These are phyloP conservation scores for Fusarium chlamydosporum DNA, from an alignment of 2,329 filamentous ascomycete genomes.

Conservation along the genomic window DNA sequence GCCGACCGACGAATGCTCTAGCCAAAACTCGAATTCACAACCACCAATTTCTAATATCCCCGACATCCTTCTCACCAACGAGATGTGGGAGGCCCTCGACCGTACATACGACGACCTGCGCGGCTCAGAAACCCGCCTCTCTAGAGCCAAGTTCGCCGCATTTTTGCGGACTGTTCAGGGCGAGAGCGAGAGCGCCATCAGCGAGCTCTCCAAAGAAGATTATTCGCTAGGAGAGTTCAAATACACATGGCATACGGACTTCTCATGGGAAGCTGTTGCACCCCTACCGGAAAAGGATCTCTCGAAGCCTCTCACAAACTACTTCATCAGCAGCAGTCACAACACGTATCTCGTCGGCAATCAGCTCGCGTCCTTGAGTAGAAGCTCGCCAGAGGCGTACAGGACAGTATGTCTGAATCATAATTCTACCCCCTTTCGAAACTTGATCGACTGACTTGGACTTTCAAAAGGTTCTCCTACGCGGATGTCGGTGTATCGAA, in stretches of 20 bases:
- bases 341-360: conserved; percentile 94
- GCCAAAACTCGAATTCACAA: conserved; percentile 41
- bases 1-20: conserved; percentile 47
- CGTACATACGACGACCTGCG: conserved; percentile 64
- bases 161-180: conserved; percentile 68
- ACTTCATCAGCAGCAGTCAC: conserved; percentile 95
- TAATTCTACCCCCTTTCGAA: not conserved
- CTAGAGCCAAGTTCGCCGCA: conserved; percentile 57
- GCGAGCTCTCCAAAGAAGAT: conserved; percentile 55
- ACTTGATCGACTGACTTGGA: conserved; percentile 1
- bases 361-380: conserved; percentile 76
- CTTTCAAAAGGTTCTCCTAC: conserved; percentile 72
- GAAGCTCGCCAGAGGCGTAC: conserved; percentile 83
- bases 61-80: conserved; percentile 62
- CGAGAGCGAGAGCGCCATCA: conserved; percentile 53
- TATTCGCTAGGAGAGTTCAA: conserved; percentile 67
- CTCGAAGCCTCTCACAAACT: conserved; percentile 82
- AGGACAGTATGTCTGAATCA: conserved; percentile 70
- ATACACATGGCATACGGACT: conserved; percentile 62
- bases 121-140: conserved; percentile 51
- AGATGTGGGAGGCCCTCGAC: conserved; percentile 64
- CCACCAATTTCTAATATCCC: conserved; percentile 46
- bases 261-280: conserved; percentile 61
- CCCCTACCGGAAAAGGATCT: conserved; percentile 69
- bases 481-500: conserved; percentile 90